Percentiles rank a stretch among this genome's conserved stretches.
Evolutionary conservation across 2,329 filamentous ascomycete species (phyloP).

Genomic region (Aspergillus amoenus): DNA sequence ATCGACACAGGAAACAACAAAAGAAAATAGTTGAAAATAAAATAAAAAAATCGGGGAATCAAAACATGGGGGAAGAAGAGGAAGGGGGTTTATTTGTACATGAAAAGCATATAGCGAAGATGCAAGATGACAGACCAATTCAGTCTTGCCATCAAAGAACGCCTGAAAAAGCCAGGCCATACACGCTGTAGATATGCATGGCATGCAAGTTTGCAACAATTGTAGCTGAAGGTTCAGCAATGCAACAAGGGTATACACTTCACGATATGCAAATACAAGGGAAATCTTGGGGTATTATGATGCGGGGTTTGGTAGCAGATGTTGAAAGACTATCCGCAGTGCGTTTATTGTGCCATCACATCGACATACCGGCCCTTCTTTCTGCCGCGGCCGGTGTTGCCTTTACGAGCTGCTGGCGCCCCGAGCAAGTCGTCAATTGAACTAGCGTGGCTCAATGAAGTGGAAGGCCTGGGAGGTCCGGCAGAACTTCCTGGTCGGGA

Average conservation of each 20-base stretch:
- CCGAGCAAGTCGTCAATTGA: conserved; percentile 92
- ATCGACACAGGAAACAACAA: conserved; percentile 7
- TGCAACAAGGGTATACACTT: conserved; percentile 9
- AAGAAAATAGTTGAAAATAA: conserved; percentile 21
- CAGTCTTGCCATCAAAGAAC: neutral
- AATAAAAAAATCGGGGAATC: conserved; percentile 6
- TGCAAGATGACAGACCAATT: neutral
- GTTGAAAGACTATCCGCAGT: neutral
- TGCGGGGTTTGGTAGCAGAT: neutral
- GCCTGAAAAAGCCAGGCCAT: conserved; percentile 6
- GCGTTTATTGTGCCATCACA: conserved; percentile 73
- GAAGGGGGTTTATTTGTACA: conserved; percentile 10
- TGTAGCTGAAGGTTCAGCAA: conserved; percentile 1
- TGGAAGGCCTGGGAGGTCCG: conserved; percentile 64
- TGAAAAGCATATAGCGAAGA: conserved; percentile 7
- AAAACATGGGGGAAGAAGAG: conserved; percentile 18
- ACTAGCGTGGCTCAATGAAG: conserved; percentile 85
- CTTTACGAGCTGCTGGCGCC: conserved; percentile 68
- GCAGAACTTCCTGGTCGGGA: conserved; percentile 37
- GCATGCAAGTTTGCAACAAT: conserved; percentile 7
- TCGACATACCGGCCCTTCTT: conserved; percentile 93
- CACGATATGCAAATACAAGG: conserved; percentile 2
- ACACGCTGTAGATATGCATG: neutral
- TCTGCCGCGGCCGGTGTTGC: conserved; percentile 62
- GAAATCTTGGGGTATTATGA: neutral